phyloP scores from a whole-genome alignment of 2,329 filamentous ascomycete species.

The Fusarium newnesense region DNA sequence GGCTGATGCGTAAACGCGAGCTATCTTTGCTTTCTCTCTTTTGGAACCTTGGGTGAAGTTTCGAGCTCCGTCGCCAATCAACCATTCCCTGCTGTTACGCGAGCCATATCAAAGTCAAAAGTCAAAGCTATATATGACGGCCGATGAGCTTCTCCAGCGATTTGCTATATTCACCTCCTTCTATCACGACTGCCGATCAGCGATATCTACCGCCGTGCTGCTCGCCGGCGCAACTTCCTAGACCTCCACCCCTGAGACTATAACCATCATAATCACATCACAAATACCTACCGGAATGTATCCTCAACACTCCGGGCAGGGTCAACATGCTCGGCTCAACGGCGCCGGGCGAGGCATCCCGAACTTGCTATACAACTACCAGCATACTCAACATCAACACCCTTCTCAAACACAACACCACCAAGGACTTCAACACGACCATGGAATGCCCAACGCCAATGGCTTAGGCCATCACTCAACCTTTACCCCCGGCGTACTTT shows the following conservation, averaged over 20 bases:
- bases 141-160: constrained; percentile 42
- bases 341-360: constrained; percentile 66
- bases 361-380: constrained; percentile 75
- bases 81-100: constrained; percentile 22
- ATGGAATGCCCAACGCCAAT: constrained; percentile 64
- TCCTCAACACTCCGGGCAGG: constrained; percentile 71
- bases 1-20: constrained; percentile 55
- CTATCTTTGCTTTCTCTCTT: constrained; percentile 46
- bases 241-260: constrained; percentile 25
- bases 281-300: constrained; percentile 68
- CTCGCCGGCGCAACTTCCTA: constrained; percentile 43
- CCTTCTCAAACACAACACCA: constrained; percentile 74
- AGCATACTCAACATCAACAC: constrained; percentile 70
- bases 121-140: constrained; percentile 22
- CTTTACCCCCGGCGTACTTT: constrained; percentile 59
- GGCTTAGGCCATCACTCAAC: constrained; percentile 58
- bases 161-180: constrained; percentile 24
- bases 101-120: constrained; percentile 12
- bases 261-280: constrained; percentile 28
- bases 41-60: constrained; percentile 47
- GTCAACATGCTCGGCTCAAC: constrained; percentile 81
- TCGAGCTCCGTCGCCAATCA: constrained; percentile 35
- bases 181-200: constrained; percentile 33
- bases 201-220: constrained; percentile 42
- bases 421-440: constrained; percentile 68